phyloP scores from a whole-genome alignment of 2,329 filamentous ascomycete species.

The Ascochyta clinopodiicola region DNA sequence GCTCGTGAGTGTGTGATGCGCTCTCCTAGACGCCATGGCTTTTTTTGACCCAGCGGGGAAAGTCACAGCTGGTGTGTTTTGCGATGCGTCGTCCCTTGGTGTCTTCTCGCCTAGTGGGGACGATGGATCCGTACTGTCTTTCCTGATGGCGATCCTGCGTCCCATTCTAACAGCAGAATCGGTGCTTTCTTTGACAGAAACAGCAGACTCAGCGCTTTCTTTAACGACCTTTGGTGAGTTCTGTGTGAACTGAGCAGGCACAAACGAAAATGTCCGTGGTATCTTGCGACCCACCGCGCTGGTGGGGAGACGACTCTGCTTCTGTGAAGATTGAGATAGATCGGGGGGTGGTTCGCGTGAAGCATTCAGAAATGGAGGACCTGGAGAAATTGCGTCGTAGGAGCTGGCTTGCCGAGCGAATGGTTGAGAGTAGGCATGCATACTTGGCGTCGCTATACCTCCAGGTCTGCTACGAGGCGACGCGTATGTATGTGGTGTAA shows the following conservation, averaged over 20 bases:
- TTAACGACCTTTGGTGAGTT: not conserved
- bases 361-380: not conserved
- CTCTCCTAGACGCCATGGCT: not conserved
- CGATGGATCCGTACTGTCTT: not conserved
- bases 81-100: not conserved
- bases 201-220: not conserved
- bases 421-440: not conserved
- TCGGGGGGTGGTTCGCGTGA: no score
- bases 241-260: not conserved
- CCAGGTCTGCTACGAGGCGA: no score
- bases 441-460: not conserved
- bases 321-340: not conserved
- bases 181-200: not conserved
- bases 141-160: not conserved
- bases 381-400: not conserved
- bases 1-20: not conserved
- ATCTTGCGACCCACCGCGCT: constrained; percentile 2
- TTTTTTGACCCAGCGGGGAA: not conserved
- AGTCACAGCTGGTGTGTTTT: not conserved
- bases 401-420: not conserved
- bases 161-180: not conserved
- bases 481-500: not conserved
- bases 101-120: not conserved
- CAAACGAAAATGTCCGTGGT: not conserved
- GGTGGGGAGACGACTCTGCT: constrained; percentile 11